Percentiles rank a stretch among this genome's conserved stretches.
Conservation (phyloP, 2,329 filamentous ascomycete genomes). For the Neurospora crassa region DNA sequence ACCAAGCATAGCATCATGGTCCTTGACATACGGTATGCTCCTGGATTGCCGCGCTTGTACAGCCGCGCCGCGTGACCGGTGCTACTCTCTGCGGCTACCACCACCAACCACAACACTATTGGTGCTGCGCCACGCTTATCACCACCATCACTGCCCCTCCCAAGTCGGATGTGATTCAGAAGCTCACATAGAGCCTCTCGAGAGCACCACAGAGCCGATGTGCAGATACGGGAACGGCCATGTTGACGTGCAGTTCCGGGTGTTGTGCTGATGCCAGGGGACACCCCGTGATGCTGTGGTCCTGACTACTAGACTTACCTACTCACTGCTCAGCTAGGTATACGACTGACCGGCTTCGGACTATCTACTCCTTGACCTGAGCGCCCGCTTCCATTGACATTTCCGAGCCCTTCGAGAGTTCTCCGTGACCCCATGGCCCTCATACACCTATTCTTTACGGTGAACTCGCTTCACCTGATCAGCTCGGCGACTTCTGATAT, state of each 20-base stretch:
- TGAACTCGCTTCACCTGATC: neutral
- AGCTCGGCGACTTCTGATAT: neutral
- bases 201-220: neutral
- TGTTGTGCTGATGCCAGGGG: neutral
- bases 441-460: neutral
- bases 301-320: neutral
- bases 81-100: neutral
- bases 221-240: neutral
- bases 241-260: neutral
- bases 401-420: neutral
- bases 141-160: neutral
- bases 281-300: neutral
- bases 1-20: neutral
- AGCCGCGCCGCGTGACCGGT: neutral
- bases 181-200: neutral
- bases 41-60: neutral
- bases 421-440: neutral
- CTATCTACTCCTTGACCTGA: neutral
- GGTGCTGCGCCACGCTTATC: neutral
- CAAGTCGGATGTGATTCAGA: neutral
- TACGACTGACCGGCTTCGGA: neutral
- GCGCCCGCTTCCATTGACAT: neutral
- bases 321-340: neutral
- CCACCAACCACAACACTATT: neutral
- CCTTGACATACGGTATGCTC: neutral